phyloP scores from a whole-genome alignment of 1,139 yeast genomes.

The Yueomyces sp. region DNA sequence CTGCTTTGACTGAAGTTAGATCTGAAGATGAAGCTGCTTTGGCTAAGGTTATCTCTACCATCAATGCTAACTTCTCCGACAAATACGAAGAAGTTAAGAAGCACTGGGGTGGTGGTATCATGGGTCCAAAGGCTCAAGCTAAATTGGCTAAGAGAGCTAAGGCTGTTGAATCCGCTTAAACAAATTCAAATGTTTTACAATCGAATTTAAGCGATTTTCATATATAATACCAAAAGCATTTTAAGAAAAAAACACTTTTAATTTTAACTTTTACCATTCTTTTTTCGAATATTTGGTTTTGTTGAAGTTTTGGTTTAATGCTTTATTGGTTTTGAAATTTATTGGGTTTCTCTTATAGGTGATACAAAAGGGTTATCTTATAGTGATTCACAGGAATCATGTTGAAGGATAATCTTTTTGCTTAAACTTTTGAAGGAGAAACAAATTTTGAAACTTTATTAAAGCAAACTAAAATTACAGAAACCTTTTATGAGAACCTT shows the following conservation, averaged over 20 bases:
- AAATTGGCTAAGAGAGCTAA: slow-evolving; percentile 48
- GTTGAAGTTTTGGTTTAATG: not conserved
- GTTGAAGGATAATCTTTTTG: not conserved
- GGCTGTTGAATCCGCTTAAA: slow-evolving; percentile 29
- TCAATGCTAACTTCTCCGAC: slow-evolving; percentile 83
- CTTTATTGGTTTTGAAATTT: not conserved
- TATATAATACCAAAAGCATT: not conserved
- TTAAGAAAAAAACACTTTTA: slow-evolving; percentile 8
- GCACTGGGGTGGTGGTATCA: slow-evolving; percentile 99
- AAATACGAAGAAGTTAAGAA: slow-evolving; percentile 91
- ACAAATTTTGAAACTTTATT: too few species aligned
- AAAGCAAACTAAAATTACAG: too few species aligned
- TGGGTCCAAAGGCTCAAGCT: slow-evolving; percentile 86
- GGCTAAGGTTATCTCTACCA: slow-evolving; percentile 81
- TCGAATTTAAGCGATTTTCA: slow-evolving; percentile 8
- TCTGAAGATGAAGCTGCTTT: slow-evolving; percentile 91
- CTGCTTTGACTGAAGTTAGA: slow-evolving; percentile 89
- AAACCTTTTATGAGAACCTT: too few species aligned
- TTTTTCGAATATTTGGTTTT: slow-evolving; percentile 2
- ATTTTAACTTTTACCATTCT: slow-evolving; percentile 1
- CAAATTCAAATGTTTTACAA: slow-evolving; percentile 14
- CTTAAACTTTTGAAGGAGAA: not conserved
- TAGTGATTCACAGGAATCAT: not conserved
- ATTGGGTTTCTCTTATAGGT: not conserved
- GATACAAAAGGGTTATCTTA: not conserved